A percentile compares a stretch with the other conserved stretches of the same genome.
phyloP scores from a whole-genome alignment of 805 yeast genomes.

The Spathaspora sp. region DNA sequence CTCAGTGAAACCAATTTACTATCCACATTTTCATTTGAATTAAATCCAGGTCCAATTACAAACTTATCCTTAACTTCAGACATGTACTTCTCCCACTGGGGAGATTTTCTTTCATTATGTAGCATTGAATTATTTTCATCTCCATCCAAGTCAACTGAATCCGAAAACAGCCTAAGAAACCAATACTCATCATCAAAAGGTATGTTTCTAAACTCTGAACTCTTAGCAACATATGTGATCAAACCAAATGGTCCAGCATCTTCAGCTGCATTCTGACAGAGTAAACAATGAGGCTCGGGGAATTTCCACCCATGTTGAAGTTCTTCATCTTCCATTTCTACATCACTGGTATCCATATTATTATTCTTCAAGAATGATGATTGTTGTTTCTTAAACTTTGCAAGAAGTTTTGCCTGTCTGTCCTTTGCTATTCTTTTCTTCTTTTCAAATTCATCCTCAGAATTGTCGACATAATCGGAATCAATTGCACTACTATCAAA shows the following conservation, averaged over 20 bases:
- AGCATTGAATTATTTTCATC: conserved; percentile 19
- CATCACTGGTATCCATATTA: conserved; percentile 19
- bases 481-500: conserved; percentile 18
- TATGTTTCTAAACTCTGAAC: conserved; percentile 58
- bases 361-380: conserved; percentile 55
- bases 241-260: conserved; percentile 71
- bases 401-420: conserved; percentile 68
- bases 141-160: conserved; percentile 34
- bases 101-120: conserved; percentile 14
- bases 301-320: conserved; percentile 51
- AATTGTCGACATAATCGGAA: conserved; percentile 5
- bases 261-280: conserved; percentile 74
- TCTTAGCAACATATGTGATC: conserved; percentile 56
- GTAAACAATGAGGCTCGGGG: conserved; percentile 72
- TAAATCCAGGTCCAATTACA: conserved; percentile 73
- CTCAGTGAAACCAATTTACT: conserved; percentile 56
- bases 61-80: conserved; percentile 27
- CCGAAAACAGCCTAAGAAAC: conserved; percentile 62
- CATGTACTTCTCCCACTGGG: conserved; percentile 39
- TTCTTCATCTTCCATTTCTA: conserved; percentile 39
- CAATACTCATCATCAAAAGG: conserved; percentile 65
- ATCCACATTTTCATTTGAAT: conserved; percentile 34
- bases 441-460: conserved; percentile 44
- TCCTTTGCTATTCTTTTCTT: conserved; percentile 69
- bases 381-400: conserved; percentile 78